phyloP scores from a whole-genome alignment of 345 rosid genomes.

The Aquilaria sinensis region DNA sequence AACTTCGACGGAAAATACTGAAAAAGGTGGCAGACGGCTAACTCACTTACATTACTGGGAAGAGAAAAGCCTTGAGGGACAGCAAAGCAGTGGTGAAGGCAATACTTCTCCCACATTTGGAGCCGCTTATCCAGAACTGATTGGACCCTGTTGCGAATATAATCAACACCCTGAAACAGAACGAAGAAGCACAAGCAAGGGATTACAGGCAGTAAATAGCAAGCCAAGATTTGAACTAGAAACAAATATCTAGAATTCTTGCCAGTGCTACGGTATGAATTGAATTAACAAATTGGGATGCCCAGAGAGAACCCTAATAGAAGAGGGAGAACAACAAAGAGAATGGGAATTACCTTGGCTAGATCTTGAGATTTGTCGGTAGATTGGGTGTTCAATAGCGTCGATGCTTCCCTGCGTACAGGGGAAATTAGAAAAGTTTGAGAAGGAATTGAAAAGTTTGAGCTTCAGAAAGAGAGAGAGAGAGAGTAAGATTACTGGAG shows the following conservation, averaged over 20 bases:
- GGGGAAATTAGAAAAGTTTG: neutral
- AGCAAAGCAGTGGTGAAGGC: constrained; percentile 54
- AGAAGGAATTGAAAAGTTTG: neutral
- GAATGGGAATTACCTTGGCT: constrained; percentile 32
- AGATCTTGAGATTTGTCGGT: constrained; percentile 44
- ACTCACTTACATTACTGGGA: constrained; percentile 43
- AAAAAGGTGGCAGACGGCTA: too few species aligned
- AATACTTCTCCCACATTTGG: constrained; percentile 71
- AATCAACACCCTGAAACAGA: constrained; percentile 49
- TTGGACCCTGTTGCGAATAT: constrained; percentile 42
- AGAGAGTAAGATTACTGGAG: constrained; percentile 27
- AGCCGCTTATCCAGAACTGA: constrained; percentile 48
- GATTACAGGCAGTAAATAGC: constrained; percentile 2
- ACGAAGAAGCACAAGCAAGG: neutral
- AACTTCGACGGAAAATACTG: too few species aligned
- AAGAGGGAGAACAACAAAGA: neutral
- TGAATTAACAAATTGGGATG: neutral
- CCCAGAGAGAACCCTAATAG: neutral
- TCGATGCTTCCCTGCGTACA: constrained; percentile 53
- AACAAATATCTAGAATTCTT: neutral
- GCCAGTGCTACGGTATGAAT: too few species aligned
- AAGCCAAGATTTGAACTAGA: too few species aligned
- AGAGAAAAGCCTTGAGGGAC: constrained; percentile 68
- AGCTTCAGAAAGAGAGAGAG: neutral
- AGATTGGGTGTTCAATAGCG: constrained; percentile 32